These are phyloP conservation scores for Verruconis gallopava DNA, from an alignment of 2,329 filamentous ascomycete species.

Conservation along the genomic window DNA sequence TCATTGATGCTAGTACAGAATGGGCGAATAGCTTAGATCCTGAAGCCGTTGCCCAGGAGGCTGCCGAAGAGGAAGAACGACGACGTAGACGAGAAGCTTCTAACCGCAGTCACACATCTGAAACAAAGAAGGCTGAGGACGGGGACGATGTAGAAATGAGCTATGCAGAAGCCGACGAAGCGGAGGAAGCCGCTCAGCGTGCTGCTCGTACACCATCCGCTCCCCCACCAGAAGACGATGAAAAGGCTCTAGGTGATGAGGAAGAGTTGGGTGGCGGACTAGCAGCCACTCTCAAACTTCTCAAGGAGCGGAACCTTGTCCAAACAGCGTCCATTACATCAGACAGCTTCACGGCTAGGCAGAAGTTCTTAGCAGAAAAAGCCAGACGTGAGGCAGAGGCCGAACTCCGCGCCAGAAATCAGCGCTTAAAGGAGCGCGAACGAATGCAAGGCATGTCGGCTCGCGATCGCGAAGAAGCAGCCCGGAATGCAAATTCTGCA, in stretches of 20 bases:
- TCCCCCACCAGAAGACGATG: conserved; percentile 37
- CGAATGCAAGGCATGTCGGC: conserved; percentile 78
- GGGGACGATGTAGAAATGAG: conserved; percentile 41
- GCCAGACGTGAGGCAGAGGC: conserved; percentile 64
- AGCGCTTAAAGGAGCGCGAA: conserved; percentile 84
- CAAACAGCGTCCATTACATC: conserved; percentile 40
- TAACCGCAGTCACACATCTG: conserved; percentile 4
- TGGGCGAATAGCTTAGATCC: conserved; percentile 59
- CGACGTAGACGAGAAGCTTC: conserved; percentile 23
- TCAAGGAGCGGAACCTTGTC: conserved; percentile 75
- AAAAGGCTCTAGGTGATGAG: conserved; percentile 73
- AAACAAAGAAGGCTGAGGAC: conserved; percentile 26
- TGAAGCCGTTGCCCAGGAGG: conserved; percentile 49
- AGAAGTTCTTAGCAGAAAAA: conserved; percentile 70
- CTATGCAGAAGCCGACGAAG: conserved; percentile 39
- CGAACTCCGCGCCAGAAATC: conserved; percentile 63
- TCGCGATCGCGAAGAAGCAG: conserved; percentile 83
- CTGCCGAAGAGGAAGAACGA: conserved; percentile 38
- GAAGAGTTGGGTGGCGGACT: conserved; percentile 65
- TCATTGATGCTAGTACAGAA: conserved; percentile 93
- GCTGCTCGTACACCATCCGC: conserved; percentile 27
- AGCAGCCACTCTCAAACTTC: conserved; percentile 67
- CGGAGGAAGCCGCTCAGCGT: conserved; percentile 20
- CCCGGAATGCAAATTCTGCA: conserved; percentile 73
- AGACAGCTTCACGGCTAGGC: conserved; percentile 53